Base-by-base conservation (phyloP, 371 early-diverging fungal genomes). In the Mortierella sp. region DNA sequence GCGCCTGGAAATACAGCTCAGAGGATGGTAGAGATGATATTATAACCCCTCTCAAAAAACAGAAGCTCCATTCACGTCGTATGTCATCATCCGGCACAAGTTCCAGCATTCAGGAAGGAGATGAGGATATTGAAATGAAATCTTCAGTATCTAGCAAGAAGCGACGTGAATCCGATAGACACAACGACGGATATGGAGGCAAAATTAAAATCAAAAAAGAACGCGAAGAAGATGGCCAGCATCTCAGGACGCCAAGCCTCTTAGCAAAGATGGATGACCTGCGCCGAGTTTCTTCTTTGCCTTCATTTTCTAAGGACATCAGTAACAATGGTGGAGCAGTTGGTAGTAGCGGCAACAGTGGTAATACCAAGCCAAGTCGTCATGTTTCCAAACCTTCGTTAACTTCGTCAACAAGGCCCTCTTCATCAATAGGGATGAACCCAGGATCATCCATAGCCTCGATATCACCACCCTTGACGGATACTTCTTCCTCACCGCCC, bases 201-300 rank as follows among this genome's bases (percentile, higher is more conserved):
- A 77, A 68, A 43, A 53, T 72, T 42, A 77, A 77, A 64, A 77
- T 77, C 61, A 72, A 72, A 54, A 77, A 77, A 62, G 78, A 77
- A 19, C 72, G 72, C 12, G 78, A 77, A 9, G 78, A 77, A 1
- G 78, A 72, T 19, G 51, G 53, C 3, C 69, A 59, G 28, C 19
- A 45, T 58, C 68, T 65, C 29, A 64, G 66, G 40, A 37, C 49
- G 6, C 42, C 60, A n/a, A 55, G 45, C 2, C 10, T 66, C 13
- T 64, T 61, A 3, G 40, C 53, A 3, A 76, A 70, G 22, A 9
- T 55, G 13, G 76, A 76, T 28, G 76, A 76, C 17, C 61, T 76
- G 23, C 76, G 76, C 12, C 57, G 76, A 3, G 71, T 76, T 9
- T 66, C 67, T 0, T 76, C 76, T 2, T 59, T 66, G 29, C 76